Evolutionary conservation across 2,329 filamentous ascomycete species (phyloP).

Genomic region (Orbilia javanica): DNA sequence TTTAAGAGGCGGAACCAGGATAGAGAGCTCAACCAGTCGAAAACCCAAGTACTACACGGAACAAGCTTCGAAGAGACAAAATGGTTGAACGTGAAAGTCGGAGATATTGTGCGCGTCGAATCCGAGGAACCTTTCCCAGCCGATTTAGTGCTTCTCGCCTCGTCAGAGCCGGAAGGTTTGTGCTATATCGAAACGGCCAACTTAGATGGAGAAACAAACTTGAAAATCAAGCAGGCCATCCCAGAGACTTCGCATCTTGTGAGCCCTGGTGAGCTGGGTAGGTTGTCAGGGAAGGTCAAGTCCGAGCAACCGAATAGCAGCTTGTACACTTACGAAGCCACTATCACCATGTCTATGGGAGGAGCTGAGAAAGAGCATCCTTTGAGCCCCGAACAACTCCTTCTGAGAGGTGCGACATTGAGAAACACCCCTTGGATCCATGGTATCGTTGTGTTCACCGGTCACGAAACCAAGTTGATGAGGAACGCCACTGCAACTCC

Average conservation of each 20-base stretch:
- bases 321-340: constrained; percentile 97
- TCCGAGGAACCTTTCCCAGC: constrained; percentile 96
- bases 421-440: constrained; percentile 98
- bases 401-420: constrained; percentile 91
- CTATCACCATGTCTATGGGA: constrained; percentile 87
- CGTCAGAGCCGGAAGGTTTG: constrained; percentile 94
- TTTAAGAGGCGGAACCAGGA: constrained; percentile 90
- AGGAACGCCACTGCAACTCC: constrained; percentile 96
- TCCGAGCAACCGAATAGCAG: constrained; percentile 99
- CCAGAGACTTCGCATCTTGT: constrained; percentile 92
- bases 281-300: constrained; percentile 85
- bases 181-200: constrained; percentile 99
- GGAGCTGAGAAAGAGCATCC: constrained; percentile 93
- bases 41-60: constrained; percentile 83
- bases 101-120: constrained; percentile 91
- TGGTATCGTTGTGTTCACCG: constrained; percentile 94
- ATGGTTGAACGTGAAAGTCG: constrained; percentile 93
- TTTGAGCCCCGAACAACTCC: constrained; percentile 88
- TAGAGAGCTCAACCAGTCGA: constrained; percentile 86
- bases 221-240: constrained; percentile 98
- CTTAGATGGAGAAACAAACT: constrained; percentile 94
- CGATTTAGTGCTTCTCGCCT: constrained; percentile 90
- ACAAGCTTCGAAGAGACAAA: constrained; percentile 86
- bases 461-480: constrained; percentile 99
- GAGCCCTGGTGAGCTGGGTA: constrained; percentile 84